Percentiles rank a stretch among this genome's conserved stretches.
phyloP scores from a whole-genome alignment of 2,329 filamentous ascomycete species.

The Dothistroma septosporum region DNA sequence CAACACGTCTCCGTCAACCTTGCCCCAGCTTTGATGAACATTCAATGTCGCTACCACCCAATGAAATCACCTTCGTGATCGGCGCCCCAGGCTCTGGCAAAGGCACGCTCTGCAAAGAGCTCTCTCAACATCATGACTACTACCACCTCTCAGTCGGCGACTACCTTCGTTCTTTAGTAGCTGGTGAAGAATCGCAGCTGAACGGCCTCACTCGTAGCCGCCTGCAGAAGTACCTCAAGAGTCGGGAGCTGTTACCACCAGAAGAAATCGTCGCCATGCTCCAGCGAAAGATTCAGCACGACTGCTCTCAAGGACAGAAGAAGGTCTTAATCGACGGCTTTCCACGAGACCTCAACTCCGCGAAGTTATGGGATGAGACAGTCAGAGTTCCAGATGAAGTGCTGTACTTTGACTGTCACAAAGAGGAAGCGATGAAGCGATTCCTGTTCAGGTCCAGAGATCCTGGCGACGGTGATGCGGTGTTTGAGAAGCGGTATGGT shows the following conservation, averaged over 20 bases:
- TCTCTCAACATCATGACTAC: background rate
- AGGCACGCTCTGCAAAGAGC: slow-evolving; percentile 29
- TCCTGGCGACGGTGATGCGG: background rate
- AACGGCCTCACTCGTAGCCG: background rate
- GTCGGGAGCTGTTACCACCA: slow-evolving; percentile 1
- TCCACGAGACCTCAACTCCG: slow-evolving; percentile 1
- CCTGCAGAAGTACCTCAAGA: slow-evolving; percentile 1
- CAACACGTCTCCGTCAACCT: too few species aligned
- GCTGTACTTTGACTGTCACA: slow-evolving; percentile 3
- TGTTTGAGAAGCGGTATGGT: slow-evolving; percentile 10
- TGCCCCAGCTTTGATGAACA: background rate
- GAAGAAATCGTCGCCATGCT: background rate
- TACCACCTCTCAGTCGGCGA: slow-evolving; percentile 13
- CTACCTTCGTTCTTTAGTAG: background rate
- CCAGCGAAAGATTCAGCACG: background rate
- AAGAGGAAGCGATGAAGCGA: slow-evolving; percentile 1
- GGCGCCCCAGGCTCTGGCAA: slow-evolving; percentile 34
- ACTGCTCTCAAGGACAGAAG: background rate
- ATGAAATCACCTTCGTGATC: slow-evolving; percentile 4
- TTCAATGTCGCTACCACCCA: background rate
- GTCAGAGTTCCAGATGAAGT: background rate
- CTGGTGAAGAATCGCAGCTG: background rate
- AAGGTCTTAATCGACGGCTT: slow-evolving; percentile 10
- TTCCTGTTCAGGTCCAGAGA: slow-evolving; percentile 1
- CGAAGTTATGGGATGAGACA: background rate